Base-by-base conservation (phyloP, 257 asterid species). In the Primulina tabacum region DNA sequence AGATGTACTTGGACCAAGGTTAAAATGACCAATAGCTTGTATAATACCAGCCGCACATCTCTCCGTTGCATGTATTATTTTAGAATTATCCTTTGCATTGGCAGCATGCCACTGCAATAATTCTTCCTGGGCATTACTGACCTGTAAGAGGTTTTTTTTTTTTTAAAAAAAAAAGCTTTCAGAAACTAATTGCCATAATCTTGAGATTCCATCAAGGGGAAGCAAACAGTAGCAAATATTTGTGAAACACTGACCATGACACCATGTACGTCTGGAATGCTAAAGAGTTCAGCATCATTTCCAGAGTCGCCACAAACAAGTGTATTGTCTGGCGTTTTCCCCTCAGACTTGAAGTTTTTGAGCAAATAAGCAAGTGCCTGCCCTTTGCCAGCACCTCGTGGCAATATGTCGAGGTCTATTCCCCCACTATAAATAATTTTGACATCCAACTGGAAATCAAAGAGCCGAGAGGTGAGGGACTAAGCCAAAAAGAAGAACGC, bases 321-420 rank as follows among this genome's bases (percentile, higher is more conserved):
- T 20, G 99, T 94, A 76, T 88, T 94, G 59, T 69, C 72, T 34
- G 99, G 99, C 43, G 79, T 76, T 81, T 86, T 86, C 7, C 86
- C 90, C 82, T 72, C 89, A 1, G 76, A 75, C 78, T 80, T 88
- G 76, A 91, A 83, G 72, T 82, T 94, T 70, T 84, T 82, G 67
- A 85, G 99, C 86, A 94, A 77, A 82, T 94, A 94, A 75, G 97
- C 96, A 75, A 94, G 96, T 70, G 99, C 99, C 79, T 91, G 97
- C 78, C 99, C 99, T 84, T 94, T 94, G 53, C 99, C 99, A 72
- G 99, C 99, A 67, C 99, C 96, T 82, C 86, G 95, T 14, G 99
- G 97, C 80, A 91, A 76, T 73, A 94, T 85, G 81, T 94, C 99
- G 80, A 94, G 80, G 84, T 89, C 97, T 89, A 85, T 86, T 76